Evolutionary conservation across 495 filamentous ascomycete species (phyloP).

Genomic region (Tuber calosporum): DNA sequence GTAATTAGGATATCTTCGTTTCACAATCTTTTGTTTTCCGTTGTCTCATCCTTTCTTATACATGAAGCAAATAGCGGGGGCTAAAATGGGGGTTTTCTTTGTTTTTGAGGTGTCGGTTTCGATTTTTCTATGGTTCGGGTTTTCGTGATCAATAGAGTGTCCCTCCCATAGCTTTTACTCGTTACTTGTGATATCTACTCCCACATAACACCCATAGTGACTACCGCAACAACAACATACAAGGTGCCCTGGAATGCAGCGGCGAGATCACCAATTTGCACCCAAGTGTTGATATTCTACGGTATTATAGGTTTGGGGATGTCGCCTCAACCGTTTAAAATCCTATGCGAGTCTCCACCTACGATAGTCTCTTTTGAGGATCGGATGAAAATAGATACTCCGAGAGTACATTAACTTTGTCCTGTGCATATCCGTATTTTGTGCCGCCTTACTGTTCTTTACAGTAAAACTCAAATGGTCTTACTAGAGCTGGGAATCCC

Average conservation of each 20-base stretch:
- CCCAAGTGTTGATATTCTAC: background rate
- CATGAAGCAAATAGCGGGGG: slow-evolving; percentile 8
- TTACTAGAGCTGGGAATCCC: background rate
- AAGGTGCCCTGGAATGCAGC: background rate
- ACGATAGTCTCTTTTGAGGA: background rate
- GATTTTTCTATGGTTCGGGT: slow-evolving; percentile 15
- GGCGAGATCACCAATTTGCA: background rate
- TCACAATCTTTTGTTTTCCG: slow-evolving; percentile 5
- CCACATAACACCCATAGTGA: background rate
- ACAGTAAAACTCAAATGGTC: background rate
- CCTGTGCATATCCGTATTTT: background rate
- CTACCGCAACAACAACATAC: background rate
- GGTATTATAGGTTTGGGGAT: background rate
- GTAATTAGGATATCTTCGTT: slow-evolving; percentile 11
- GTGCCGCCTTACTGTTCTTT: background rate
- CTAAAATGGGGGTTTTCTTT: slow-evolving; percentile 19
- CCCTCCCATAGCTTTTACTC: background rate
- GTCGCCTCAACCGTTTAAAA: background rate
- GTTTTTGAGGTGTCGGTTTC: slow-evolving; percentile 17
- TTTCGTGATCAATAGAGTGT: slow-evolving; percentile 10
- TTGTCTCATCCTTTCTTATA: slow-evolving; percentile 9
- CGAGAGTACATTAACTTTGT: background rate
- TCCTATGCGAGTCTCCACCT: background rate
- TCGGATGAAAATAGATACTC: background rate
- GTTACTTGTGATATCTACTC: background rate